Conservation (phyloP, 83 land plant species). For the Diphasiastrum complanatum region DNA sequence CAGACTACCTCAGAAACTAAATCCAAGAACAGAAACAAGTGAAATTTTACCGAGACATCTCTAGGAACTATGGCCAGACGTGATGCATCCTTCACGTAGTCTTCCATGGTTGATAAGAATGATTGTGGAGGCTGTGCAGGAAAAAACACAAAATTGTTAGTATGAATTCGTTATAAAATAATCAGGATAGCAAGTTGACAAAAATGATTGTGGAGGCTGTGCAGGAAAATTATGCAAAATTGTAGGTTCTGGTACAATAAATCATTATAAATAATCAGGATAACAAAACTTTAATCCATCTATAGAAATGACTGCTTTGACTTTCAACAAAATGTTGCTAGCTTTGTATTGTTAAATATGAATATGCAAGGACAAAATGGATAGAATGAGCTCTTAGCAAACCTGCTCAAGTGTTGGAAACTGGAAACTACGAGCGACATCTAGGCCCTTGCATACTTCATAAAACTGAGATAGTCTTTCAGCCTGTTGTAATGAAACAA, state of each 20-base stretch:
- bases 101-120: conserved; percentile 74
- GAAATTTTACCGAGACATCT: conserved; percentile 40
- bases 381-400: neutral
- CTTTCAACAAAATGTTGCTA: too few relatives aligned
- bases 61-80: conserved; percentile 45
- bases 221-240: too few relatives aligned
- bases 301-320: too few relatives aligned
- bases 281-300: too few relatives aligned
- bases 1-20: too few relatives aligned
- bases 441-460: conserved; percentile 85
- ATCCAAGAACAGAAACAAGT: too few relatives aligned
- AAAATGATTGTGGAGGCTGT: too few relatives aligned
- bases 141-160: too few relatives aligned
- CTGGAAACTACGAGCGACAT: conserved; percentile 78
- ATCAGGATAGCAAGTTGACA: too few relatives aligned
- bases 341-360: neutral
- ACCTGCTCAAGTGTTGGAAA: conserved; percentile 91
- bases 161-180: too few relatives aligned
- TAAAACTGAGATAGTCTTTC: conserved; percentile 86
- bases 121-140: conserved; percentile 82
- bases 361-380: neutral
- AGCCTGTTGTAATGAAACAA: conserved; percentile 48
- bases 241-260: neutral
- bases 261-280: too few relatives aligned
- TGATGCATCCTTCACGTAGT: conserved; percentile 47